These are phyloP conservation scores for Ehretia macrophylla DNA, from an alignment of 257 asterid genomes.

Conservation along the genomic window DNA sequence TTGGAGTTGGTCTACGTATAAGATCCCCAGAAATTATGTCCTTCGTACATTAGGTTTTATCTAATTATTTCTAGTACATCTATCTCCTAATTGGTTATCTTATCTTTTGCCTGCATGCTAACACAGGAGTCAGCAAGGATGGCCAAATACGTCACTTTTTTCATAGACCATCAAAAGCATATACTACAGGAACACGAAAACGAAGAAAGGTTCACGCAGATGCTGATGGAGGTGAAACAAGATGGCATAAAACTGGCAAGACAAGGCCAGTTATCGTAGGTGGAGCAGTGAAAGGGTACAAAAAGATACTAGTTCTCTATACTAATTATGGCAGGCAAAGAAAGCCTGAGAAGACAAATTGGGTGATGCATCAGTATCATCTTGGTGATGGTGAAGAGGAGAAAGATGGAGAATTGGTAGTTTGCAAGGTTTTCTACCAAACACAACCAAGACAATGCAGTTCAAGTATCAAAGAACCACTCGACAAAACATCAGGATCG, in stretches of 20 bases:
- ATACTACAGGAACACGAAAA: conserved; percentile 68
- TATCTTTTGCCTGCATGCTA: not conserved
- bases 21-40: no score
- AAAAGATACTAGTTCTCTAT: conserved; percentile 63
- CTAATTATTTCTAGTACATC: no score
- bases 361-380: conserved; percentile 9
- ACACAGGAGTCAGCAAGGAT: conserved; percentile 50
- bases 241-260: conserved; percentile 78
- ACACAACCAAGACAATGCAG: conserved; percentile 1
- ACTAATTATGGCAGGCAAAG: conserved; percentile 48
- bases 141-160: conserved; percentile 78
- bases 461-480: not conserved
- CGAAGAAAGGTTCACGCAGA: conserved; percentile 61
- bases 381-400: not conserved
- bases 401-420: conserved; percentile 2
- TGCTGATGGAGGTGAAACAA: conserved; percentile 54
- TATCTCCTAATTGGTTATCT: no score
- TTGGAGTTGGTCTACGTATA: no score
- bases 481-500: no score
- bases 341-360: conserved; percentile 1
- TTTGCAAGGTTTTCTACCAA: conserved; percentile 1
- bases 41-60: no score
- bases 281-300: conserved; percentile 45
- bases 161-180: conserved; percentile 68
- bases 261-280: conserved; percentile 37